Conservation (phyloP, 768 basidiomycete genomes). For the Mycena leptocephala region DNA sequence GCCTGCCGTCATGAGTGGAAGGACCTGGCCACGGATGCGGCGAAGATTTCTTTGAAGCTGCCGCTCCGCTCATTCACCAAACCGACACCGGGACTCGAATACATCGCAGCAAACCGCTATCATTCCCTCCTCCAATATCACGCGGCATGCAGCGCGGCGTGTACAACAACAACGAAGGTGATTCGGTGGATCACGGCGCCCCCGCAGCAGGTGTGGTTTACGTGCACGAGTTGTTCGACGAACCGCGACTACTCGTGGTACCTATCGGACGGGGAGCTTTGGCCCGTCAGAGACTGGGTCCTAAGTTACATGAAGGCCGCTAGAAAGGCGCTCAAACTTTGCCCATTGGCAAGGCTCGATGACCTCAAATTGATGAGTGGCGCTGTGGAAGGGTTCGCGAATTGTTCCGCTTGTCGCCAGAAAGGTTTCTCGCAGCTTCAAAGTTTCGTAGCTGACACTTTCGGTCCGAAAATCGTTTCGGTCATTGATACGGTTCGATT, state of each 20-base stretch:
- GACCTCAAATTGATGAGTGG: neutral
- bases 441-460: neutral
- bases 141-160: neutral
- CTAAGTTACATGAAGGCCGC: neutral
- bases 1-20: slow-evolving; percentile 3
- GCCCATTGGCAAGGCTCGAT: neutral
- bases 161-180: neutral
- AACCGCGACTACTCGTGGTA: neutral
- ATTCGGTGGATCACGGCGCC: neutral
- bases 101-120: neutral
- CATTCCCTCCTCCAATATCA: slow-evolving; percentile 1
- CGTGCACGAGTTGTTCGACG: neutral
- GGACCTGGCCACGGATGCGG: neutral
- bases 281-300: neutral
- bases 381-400: neutral
- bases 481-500: too few relatives aligned
- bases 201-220: neutral
- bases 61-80: neutral
- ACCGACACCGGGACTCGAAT: neutral
- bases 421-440: neutral
- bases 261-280: neutral
- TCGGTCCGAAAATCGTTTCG: neutral
- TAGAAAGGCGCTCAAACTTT: neutral
- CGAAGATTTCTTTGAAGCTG: neutral
- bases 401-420: neutral